phyloP scores from a whole-genome alignment of 495 filamentous ascomycete species.

The Hypoxylon lienhwacheense region DNA sequence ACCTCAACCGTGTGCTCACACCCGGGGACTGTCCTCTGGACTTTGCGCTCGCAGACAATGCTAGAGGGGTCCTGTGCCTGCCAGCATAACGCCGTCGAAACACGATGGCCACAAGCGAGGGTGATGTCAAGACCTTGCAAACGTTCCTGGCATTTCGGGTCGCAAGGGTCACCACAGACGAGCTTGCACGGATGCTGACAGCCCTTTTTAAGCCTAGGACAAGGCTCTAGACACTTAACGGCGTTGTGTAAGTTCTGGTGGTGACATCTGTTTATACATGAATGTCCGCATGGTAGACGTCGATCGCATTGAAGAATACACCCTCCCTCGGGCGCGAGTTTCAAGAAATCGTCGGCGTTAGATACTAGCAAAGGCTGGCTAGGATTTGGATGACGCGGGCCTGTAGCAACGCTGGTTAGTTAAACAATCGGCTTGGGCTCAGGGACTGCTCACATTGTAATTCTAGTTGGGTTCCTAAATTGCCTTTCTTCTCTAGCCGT shows the following conservation, averaged over 20 bases:
- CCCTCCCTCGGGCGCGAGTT: conserved; percentile 69
- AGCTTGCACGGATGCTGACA: conserved; percentile 66
- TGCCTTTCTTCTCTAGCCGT: conserved; percentile 53
- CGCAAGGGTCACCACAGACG: conserved; percentile 58
- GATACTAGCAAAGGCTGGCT: conserved; percentile 58
- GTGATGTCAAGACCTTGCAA: conserved; percentile 43
- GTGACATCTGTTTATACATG: conserved; percentile 71
- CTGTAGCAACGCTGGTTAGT: conserved; percentile 8
- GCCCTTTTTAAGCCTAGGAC: conserved; percentile 54
- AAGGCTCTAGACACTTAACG: conserved; percentile 63
- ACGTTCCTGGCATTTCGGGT: conserved; percentile 35
- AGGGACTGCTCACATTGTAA: conserved; percentile 54
- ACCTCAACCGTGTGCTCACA: conserved; percentile 60
- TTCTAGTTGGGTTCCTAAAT: conserved; percentile 57
- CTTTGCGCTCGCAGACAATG: conserved; percentile 38
- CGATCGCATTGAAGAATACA: conserved; percentile 62
- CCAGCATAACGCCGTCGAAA: conserved; percentile 56
- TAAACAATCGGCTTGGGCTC: not conserved
- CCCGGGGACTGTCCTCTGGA: conserved; percentile 49
- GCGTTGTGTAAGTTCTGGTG: conserved; percentile 64
- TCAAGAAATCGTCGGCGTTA: conserved; percentile 63
- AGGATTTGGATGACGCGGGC: conserved; percentile 65
- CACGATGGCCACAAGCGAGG: conserved; percentile 63
- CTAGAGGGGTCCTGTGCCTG: conserved; percentile 32
- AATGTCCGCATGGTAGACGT: conserved; percentile 71